Conservation (phyloP, 441 rosid genomes). For the Isatis lusitanica region DNA sequence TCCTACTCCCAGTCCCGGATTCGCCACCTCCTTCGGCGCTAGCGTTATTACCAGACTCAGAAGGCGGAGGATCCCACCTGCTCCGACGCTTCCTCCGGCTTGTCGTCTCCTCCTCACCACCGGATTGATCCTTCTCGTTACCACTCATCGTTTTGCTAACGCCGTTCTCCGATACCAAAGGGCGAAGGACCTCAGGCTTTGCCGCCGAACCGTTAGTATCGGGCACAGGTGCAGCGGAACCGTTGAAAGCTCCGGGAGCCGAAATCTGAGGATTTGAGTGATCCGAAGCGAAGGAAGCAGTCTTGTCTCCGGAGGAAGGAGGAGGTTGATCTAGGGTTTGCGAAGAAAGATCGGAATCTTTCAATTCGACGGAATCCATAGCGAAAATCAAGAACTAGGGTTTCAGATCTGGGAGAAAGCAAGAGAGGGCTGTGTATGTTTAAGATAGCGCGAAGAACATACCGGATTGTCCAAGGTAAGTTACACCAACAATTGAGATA, state of each 20-base stretch:
- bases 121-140: constrained; percentile 69
- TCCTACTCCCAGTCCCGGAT: constrained; percentile 52
- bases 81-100: constrained; percentile 77
- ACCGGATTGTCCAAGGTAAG: not conserved
- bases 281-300: constrained; percentile 32
- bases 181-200: constrained; percentile 34
- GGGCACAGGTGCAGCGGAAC: not conserved
- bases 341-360: not conserved
- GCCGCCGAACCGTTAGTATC: constrained; percentile 1
- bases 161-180: constrained; percentile 64
- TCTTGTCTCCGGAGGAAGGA: constrained; percentile 22
- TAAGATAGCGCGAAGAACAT: not conserved
- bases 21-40: constrained; percentile 36
- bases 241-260: constrained; percentile 3
- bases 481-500: not conserved
- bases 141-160: constrained; percentile 44
- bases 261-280: constrained; percentile 21
- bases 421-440: not conserved
- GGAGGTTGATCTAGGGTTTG: constrained; percentile 21
- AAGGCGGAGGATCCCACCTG: constrained; percentile 82
- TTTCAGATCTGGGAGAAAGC: constrained; percentile 7
- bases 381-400: constrained; percentile 12
- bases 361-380: constrained; percentile 47
- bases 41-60: constrained; percentile 39
- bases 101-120: constrained; percentile 87